These are phyloP conservation scores for Knoxia roxburghii DNA, from an alignment of 257 asterid genomes.

Conservation along the genomic window DNA sequence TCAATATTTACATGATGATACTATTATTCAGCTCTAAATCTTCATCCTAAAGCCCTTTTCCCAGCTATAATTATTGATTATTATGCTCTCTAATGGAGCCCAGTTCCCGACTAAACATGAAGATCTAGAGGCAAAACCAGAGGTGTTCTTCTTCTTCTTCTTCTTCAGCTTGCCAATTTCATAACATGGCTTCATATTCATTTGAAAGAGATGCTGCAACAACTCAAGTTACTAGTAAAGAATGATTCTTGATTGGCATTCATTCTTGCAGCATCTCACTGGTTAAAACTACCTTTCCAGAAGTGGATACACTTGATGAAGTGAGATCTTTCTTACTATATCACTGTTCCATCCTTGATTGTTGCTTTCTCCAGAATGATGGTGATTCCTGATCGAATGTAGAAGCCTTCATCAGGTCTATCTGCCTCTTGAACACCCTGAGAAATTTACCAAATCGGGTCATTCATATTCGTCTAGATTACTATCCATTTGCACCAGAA, in stretches of 20 bases:
- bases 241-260: neutral
- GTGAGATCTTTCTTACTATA: constrained; percentile 26
- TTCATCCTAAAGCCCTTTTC: constrained; percentile 1
- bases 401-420: constrained; percentile 70
- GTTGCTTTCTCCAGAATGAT: constrained; percentile 74
- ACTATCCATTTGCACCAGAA: neutral
- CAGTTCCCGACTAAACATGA: no score
- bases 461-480: neutral
- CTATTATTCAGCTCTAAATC: neutral
- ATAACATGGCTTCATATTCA: neutral
- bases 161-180: no score
- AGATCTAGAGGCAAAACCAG: no score
- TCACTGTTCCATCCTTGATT: constrained; percentile 62
- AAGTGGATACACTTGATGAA: constrained; percentile 1
- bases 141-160: no score
- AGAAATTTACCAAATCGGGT: neutral
- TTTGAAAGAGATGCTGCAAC: neutral
- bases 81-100: neutral
- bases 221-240: neutral
- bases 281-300: neutral
- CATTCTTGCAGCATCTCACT: neutral
- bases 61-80: neutral
- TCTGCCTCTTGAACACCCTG: constrained; percentile 90
- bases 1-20: neutral
- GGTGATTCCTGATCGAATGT: constrained; percentile 75